phyloP scores from a whole-genome alignment of 2,329 filamentous ascomycete genomes.

The Pseudogymnoascus sp. region DNA sequence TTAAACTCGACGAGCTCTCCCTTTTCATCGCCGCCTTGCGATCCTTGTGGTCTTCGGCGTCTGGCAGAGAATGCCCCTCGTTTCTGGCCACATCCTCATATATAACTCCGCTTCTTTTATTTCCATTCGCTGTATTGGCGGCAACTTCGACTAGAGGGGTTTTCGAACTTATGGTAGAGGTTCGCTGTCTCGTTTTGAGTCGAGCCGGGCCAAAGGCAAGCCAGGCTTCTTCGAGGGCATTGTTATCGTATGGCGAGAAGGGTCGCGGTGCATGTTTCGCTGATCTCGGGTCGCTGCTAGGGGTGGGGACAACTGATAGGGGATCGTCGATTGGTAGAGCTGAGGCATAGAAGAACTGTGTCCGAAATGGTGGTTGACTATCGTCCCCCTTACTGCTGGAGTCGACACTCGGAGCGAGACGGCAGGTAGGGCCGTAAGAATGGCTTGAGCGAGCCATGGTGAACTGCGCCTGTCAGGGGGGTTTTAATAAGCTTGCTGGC shows the following conservation, averaged over 20 bases:
- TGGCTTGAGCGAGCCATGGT: slow-evolving; percentile 26
- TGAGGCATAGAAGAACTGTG: slow-evolving; percentile 83
- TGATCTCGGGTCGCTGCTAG: slow-evolving; percentile 43
- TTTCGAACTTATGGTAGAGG: background rate
- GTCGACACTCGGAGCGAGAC: slow-evolving; percentile 19
- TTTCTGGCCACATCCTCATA: background rate
- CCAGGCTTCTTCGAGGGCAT: slow-evolving; percentile 74
- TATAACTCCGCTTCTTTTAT: background rate
- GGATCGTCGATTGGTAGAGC: slow-evolving; percentile 80
- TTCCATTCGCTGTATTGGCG: background rate
- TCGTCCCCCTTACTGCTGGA: slow-evolving; percentile 24
- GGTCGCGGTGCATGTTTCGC: slow-evolving; percentile 61
- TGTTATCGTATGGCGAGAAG: slow-evolving; percentile 73
- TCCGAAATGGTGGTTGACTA: slow-evolving; percentile 50
- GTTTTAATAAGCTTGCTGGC: background rate
- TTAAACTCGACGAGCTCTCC: background rate
- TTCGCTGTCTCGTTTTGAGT: background rate
- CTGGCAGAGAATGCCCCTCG: background rate
- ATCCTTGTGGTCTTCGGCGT: background rate
- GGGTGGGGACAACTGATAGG: slow-evolving; percentile 56
- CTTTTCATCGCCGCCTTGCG: background rate
- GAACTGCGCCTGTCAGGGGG: slow-evolving; percentile 11
- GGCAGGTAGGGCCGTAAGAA: slow-evolving; percentile 28
- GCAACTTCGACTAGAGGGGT: background rate
- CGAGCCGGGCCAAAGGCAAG: slow-evolving; percentile 45